Percentiles rank a stretch among this genome's conserved stretches.
phyloP scores from a whole-genome alignment of 2,329 filamentous ascomycete species.

The Gliomastix tumulicola region DNA sequence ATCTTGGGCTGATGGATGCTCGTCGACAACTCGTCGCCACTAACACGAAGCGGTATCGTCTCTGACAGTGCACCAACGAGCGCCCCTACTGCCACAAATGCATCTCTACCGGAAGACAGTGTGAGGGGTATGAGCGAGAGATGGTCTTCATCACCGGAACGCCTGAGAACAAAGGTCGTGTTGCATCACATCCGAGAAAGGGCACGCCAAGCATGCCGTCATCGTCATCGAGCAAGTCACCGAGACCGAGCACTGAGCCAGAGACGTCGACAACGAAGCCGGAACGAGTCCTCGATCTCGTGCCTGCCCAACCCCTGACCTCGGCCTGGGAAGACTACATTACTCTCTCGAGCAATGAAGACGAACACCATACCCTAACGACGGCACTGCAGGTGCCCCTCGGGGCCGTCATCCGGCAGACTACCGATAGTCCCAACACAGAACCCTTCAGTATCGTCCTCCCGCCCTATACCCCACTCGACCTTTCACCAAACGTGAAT shows the following conservation, averaged over 20 bases:
- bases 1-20: neutral
- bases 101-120: slow-evolving; percentile 46
- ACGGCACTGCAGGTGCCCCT: slow-evolving; percentile 37
- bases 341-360: slow-evolving; percentile 26
- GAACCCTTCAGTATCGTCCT: slow-evolving; percentile 27
- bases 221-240: slow-evolving; percentile 1
- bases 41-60: slow-evolving; percentile 1
- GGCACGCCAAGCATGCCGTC: neutral
- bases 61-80: slow-evolving; percentile 52
- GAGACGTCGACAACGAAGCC: no score
- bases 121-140: slow-evolving; percentile 56
- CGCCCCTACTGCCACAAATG: slow-evolving; percentile 56
- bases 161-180: slow-evolving; percentile 43
- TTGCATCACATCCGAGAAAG: slow-evolving; percentile 48
- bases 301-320: slow-evolving; percentile 30
- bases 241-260: slow-evolving; percentile 9
- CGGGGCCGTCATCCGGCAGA: slow-evolving; percentile 20
- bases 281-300: no score
- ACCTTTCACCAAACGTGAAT: no score
- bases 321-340: slow-evolving; percentile 45
- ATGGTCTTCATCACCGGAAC: slow-evolving; percentile 60
- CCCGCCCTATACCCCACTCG: slow-evolving; percentile 27
- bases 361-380: slow-evolving; percentile 29
- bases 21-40: neutral
- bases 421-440: slow-evolving; percentile 8